Conservation (phyloP, 805 yeast genomes). For the Teunomyces atbi region DNA sequence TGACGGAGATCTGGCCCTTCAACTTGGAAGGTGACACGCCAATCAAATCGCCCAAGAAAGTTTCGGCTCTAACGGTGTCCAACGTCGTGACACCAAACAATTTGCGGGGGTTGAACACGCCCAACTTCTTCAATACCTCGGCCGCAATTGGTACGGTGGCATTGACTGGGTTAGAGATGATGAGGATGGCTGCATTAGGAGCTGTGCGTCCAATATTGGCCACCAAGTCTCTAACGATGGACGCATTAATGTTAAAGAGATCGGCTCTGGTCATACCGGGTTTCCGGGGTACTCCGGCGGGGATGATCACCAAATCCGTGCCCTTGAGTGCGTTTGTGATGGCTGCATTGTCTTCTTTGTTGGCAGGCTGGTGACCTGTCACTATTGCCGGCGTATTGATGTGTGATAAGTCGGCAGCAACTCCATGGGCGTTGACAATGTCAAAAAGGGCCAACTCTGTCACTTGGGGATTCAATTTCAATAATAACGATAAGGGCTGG, state of each 20-base stretch:
- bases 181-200: conserved; percentile 44
- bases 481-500: conserved; percentile 44
- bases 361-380: conserved; percentile 39
- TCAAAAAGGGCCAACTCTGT: conserved; percentile 41
- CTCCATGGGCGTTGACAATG: conserved; percentile 46
- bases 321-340: conserved; percentile 36
- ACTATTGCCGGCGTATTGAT: conserved; percentile 41
- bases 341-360: conserved; percentile 38
- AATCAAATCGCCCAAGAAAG: conserved; percentile 40
- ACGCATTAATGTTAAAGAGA: conserved; percentile 46
- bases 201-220: conserved; percentile 37
- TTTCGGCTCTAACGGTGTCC: conserved; percentile 46
- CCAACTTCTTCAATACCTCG: conserved; percentile 44
- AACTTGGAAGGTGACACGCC: conserved; percentile 28
- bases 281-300: conserved; percentile 49
- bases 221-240: conserved; percentile 42
- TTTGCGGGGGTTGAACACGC: conserved; percentile 45
- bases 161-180: conserved; percentile 47
- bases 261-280: conserved; percentile 51
- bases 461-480: conserved; percentile 39
- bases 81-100: conserved; percentile 48
- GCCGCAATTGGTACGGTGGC: conserved; percentile 51
- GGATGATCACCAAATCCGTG: conserved; percentile 42
- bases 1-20: conserved; percentile 41
- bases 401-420: conserved; percentile 46